Evolutionary conservation across 2,329 filamentous ascomycete species (phyloP).

Genomic region (Ciborinia camelliae): DNA sequence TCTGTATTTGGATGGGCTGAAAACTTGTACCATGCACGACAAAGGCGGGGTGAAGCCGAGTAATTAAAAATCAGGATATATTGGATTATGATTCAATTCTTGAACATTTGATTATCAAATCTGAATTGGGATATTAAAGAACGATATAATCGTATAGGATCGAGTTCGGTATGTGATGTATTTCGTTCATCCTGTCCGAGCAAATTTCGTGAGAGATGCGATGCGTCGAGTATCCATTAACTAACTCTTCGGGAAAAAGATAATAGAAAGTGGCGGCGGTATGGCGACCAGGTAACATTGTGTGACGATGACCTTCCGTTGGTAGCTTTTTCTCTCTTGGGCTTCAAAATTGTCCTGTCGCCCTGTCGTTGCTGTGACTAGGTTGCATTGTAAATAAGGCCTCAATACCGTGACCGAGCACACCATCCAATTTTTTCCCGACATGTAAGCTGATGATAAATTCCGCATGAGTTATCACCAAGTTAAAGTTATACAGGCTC

Average conservation of each 20-base stretch:
- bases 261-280: not conserved
- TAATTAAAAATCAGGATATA: constrained; percentile 5
- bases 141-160: too few species aligned
- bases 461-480: not conserved
- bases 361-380: constrained; percentile 2
- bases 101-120: too few species aligned
- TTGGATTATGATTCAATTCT: constrained; percentile 12
- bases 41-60: constrained; percentile 5
- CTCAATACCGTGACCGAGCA: constrained; percentile 1
- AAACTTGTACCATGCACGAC: constrained; percentile 9
- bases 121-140: not conserved
- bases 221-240: constrained; percentile 8
- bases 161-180: too few species aligned
- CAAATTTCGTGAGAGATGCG: not conserved
- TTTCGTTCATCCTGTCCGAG: too few species aligned
- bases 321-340: constrained; percentile 6
- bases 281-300: not conserved
- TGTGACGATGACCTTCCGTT: not conserved
- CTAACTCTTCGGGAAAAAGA: not conserved
- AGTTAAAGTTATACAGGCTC: not conserved
- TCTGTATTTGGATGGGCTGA: constrained; percentile 11
- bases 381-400: not conserved
- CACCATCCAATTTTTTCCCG: constrained; percentile 1
- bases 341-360: not conserved
- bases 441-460: constrained; percentile 8